Percentiles rank a stretch among this genome's conserved stretches.
Conservation (phyloP, 345 rosid species). For the Gossypium anomalum region DNA sequence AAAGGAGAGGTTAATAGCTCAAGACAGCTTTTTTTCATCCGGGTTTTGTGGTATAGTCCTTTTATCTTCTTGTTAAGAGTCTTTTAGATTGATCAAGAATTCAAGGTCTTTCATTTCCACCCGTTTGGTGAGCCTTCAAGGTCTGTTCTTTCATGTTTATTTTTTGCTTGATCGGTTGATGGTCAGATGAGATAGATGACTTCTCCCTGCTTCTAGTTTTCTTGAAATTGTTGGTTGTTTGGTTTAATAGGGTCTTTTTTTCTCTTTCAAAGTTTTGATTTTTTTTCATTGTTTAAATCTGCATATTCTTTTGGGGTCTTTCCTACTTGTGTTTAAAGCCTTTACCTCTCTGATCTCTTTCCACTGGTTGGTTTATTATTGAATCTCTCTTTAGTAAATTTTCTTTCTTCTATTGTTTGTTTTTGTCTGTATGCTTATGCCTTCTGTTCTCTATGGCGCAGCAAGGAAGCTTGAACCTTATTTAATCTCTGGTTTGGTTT, state of each 20-base stretch:
- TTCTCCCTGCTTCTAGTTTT: neutral
- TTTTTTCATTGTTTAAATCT: neutral
- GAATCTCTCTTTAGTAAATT: neutral
- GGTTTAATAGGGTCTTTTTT: slow-evolving; percentile 1
- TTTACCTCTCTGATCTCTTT: neutral
- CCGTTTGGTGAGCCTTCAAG: slow-evolving; percentile 28
- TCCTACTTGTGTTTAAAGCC: neutral
- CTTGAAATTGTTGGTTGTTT: slow-evolving; percentile 1
- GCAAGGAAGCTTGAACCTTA: neutral
- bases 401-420: neutral
- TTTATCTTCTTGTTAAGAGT: neutral
- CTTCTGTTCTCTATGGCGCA: neutral
- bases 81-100: slow-evolving; percentile 9
- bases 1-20: slow-evolving; percentile 16
- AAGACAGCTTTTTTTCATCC: slow-evolving; percentile 4
- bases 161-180: slow-evolving; percentile 24
- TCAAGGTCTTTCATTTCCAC: neutral
- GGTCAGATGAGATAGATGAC: slow-evolving; percentile 9
- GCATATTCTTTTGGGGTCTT: neutral
- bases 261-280: neutral
- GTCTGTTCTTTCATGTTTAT: slow-evolving; percentile 2
- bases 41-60: neutral
- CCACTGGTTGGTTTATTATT: slow-evolving; percentile 7
- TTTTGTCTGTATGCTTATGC: neutral
- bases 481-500: neutral